Conservation (phyloP, 768 basidiomycete genomes). For the Suillus alpinus region DNA sequence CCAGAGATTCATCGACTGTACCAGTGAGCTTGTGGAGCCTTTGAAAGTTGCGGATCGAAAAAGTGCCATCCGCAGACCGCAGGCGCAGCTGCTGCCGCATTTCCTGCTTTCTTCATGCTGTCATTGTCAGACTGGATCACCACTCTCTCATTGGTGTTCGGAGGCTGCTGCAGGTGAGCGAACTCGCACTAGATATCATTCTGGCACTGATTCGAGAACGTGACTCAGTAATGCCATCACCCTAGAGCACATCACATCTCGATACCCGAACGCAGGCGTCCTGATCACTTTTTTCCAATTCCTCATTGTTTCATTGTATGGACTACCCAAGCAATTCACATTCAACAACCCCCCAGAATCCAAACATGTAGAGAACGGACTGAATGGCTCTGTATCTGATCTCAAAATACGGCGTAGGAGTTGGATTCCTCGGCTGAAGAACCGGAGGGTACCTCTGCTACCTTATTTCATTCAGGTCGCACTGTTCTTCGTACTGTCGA, state of each 20-base stretch:
- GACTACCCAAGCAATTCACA: slow-evolving; percentile 60
- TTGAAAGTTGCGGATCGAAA: neutral
- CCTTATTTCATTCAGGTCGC: slow-evolving; percentile 79
- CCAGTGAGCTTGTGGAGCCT: neutral
- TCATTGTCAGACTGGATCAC: slow-evolving; percentile 48
- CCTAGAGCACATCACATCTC: slow-evolving; percentile 67
- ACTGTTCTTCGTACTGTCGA: slow-evolving; percentile 74
- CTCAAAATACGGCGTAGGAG: slow-evolving; percentile 3
- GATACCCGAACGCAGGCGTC: slow-evolving; percentile 69
- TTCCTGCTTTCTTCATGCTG: slow-evolving; percentile 11
- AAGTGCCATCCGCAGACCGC: neutral
- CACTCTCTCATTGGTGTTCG: slow-evolving; percentile 76
- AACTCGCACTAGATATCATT: slow-evolving; percentile 4
- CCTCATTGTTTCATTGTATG: slow-evolving; percentile 68
- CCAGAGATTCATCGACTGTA: neutral
- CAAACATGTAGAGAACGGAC: slow-evolving; percentile 33
- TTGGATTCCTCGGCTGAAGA: slow-evolving; percentile 48
- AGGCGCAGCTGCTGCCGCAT: neutral
- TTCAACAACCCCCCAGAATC: slow-evolving; percentile 17
- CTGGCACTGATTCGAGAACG: neutral
- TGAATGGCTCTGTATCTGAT: neutral
- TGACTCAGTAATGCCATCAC: slow-evolving; percentile 72
- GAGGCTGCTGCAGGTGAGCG: slow-evolving; percentile 80
- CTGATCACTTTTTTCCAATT: slow-evolving; percentile 90
- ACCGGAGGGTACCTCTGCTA: slow-evolving; percentile 64